Evolutionary conservation across 2,329 filamentous ascomycete genomes (phyloP).

Genomic region (Zymoseptoria crescenta): DNA sequence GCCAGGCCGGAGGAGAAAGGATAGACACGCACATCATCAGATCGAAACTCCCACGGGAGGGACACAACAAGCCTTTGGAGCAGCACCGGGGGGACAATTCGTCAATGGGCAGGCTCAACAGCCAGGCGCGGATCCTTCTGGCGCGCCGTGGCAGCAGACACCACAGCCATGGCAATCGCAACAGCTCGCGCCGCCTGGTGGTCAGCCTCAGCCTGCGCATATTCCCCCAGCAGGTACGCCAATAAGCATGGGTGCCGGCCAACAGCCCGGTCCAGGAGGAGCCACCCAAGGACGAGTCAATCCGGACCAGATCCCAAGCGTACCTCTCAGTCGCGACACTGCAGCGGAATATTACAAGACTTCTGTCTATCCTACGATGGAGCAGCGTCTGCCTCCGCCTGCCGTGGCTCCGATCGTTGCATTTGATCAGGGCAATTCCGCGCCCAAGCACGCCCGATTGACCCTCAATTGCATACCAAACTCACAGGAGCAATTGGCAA

Average conservation of each 20-base stretch:
- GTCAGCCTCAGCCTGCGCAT: slow-evolving; percentile 13
- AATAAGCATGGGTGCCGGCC: slow-evolving; percentile 23
- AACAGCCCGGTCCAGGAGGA: slow-evolving; percentile 16
- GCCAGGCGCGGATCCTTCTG: slow-evolving; percentile 15
- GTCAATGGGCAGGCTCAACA: slow-evolving; percentile 41
- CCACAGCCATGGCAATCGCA: slow-evolving; percentile 31
- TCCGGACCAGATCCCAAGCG: slow-evolving; percentile 84
- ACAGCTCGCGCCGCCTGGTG: slow-evolving; percentile 12
- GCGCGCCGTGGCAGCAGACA: slow-evolving; percentile 31
- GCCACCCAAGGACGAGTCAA: slow-evolving; percentile 67
- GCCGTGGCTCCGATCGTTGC: slow-evolving; percentile 83
- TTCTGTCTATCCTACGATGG: slow-evolving; percentile 91
- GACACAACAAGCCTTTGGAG: slow-evolving; percentile 58
- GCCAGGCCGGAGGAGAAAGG: slow-evolving; percentile 67
- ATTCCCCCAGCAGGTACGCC: slow-evolving; percentile 19
- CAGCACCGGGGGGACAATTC: slow-evolving; percentile 55
- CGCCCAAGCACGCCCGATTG: slow-evolving; percentile 84
- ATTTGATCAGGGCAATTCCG: slow-evolving; percentile 94
- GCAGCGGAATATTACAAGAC: slow-evolving; percentile 76
- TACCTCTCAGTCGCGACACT: slow-evolving; percentile 75
- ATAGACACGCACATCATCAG: slow-evolving; percentile 84
- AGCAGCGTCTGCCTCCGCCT: slow-evolving; percentile 84
- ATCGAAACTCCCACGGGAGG: slow-evolving; percentile 61
- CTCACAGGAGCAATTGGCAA: slow-evolving; percentile 67
- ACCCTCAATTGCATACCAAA: slow-evolving; percentile 91